These are phyloP conservation scores for Gracilaria caudata DNA, from an alignment of 23 red algal species.

Conservation along the genomic window DNA sequence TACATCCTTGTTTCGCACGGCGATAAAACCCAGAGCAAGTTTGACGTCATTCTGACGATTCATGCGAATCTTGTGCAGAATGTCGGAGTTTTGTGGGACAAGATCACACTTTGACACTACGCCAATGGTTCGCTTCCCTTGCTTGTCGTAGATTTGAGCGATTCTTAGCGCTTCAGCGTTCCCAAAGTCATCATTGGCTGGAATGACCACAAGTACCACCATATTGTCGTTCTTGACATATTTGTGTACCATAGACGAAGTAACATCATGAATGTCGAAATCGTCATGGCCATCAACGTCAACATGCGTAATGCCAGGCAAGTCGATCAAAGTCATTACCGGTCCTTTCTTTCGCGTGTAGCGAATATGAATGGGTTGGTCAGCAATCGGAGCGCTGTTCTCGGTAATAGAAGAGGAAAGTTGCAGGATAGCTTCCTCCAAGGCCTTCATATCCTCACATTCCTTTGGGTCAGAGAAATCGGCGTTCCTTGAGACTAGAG, in stretches of 20 bases:
- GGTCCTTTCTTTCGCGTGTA: constrained; percentile 32
- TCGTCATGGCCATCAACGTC: constrained; percentile 6
- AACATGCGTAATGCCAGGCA: constrained; percentile 64
- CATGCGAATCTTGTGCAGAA: constrained; percentile 52
- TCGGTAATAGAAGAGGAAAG: background rate
- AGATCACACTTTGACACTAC: constrained; percentile 51
- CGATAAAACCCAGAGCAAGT: constrained; percentile 47
- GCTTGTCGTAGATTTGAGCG: constrained; percentile 40
- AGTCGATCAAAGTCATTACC: constrained; percentile 59
- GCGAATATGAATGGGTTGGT: constrained; percentile 49
- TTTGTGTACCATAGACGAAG: constrained; percentile 42
- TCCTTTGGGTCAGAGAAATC: constrained; percentile 1
- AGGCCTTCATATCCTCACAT: constrained; percentile 1
- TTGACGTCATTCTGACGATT: constrained; percentile 23
- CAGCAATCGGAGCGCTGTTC: background rate
- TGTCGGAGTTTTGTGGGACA: constrained; percentile 52
- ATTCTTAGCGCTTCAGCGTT: constrained; percentile 50
- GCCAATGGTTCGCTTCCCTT: constrained; percentile 51
- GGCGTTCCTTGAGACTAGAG: constrained; percentile 13
- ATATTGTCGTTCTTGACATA: constrained; percentile 59
- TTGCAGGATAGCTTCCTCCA: constrained; percentile 29
- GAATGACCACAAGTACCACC: constrained; percentile 58
- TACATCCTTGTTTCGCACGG: constrained; percentile 40
- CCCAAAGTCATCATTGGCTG: constrained; percentile 59
- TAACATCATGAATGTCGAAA: constrained; percentile 43